These are phyloP conservation scores for Grifola frondosa DNA, from an alignment of 1,284 basidiomycete genomes.

Conservation along the genomic window DNA sequence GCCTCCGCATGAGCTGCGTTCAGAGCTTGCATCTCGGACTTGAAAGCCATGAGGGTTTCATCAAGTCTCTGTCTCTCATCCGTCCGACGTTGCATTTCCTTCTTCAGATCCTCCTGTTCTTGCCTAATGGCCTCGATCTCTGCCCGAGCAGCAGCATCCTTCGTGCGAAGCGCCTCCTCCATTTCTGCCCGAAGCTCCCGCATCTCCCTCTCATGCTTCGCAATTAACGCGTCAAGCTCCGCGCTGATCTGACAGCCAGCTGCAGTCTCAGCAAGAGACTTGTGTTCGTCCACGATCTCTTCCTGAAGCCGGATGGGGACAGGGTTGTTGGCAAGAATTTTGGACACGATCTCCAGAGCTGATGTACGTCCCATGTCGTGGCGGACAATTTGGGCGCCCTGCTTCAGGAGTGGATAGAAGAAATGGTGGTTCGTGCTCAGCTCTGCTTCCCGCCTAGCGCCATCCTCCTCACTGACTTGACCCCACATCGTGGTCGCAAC, in stretches of 20 bases:
- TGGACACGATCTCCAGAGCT: too few species aligned
- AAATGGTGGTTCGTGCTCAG: constrained; percentile 1
- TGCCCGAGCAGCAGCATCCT: too few species aligned
- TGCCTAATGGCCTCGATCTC: too few species aligned
- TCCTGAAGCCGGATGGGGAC: constrained; percentile 10
- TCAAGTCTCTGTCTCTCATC: too few species aligned
- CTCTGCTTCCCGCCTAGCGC: not conserved
- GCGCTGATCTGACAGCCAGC: constrained; percentile 4
- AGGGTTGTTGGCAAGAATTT: too few species aligned
- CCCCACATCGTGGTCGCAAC: constrained; percentile 56
- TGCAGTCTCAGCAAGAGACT: constrained; percentile 1
- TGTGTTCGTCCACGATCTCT: constrained; percentile 9
- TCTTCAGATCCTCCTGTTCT: too few species aligned
- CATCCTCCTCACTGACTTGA: constrained; percentile 37
- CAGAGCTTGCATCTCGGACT: too few species aligned
- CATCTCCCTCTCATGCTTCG: constrained; percentile 6
- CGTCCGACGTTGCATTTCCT: too few species aligned
- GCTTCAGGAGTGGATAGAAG: constrained; percentile 19
- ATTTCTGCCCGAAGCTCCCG: not conserved
- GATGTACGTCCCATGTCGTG: too few species aligned
- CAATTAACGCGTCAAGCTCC: constrained; percentile 6
- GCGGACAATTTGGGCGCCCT: constrained; percentile 20
- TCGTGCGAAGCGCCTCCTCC: too few species aligned
- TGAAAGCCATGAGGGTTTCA: too few species aligned
- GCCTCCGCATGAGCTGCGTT: too few species aligned